These are phyloP conservation scores for Paratinospora sagittata DNA, from an alignment of 164 flowering plant species.

Conservation along the genomic window DNA sequence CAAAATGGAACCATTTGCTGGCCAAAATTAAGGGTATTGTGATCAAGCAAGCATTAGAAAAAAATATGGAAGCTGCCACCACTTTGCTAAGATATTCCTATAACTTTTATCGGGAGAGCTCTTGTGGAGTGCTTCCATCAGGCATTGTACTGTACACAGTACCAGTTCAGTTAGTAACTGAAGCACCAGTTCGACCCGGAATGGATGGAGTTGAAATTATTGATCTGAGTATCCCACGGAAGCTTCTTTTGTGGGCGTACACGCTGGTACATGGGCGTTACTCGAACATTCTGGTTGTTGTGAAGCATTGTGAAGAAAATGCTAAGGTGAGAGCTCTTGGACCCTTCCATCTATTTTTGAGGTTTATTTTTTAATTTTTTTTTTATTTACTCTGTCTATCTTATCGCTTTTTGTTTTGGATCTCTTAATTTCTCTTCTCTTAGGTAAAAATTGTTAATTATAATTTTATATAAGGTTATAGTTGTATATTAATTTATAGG, in stretches of 20 bases:
- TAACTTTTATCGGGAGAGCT: slow-evolving; percentile 77
- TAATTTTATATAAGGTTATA: too few species aligned
- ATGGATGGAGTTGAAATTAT: slow-evolving; percentile 54
- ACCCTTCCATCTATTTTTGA: too few species aligned
- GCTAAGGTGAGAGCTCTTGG: slow-evolving; percentile 45
- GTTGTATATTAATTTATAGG: too few species aligned
- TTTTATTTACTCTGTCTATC: too few species aligned
- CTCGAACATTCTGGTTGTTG: slow-evolving; percentile 56
- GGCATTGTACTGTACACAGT: slow-evolving; percentile 60
- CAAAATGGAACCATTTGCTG: slow-evolving; percentile 55
- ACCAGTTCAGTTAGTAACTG: slow-evolving; percentile 43
- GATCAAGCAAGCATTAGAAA: slow-evolving; percentile 56
- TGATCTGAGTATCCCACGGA: slow-evolving; percentile 76
- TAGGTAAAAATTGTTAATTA: too few species aligned
- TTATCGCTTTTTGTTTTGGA: too few species aligned
- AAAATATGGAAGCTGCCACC: slow-evolving; percentile 59
- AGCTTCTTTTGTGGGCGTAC: slow-evolving; percentile 93
- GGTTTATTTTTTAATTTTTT: too few species aligned
- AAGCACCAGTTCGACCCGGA: slow-evolving; percentile 37
- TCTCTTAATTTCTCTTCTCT: too few species aligned
- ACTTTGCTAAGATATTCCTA: slow-evolving; percentile 55
- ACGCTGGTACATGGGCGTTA: slow-evolving; percentile 74
- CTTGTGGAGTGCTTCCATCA: slow-evolving; percentile 53
- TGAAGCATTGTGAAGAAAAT: slow-evolving; percentile 91
- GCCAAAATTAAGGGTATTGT: slow-evolving; percentile 48